Percentiles rank a stretch among this genome's conserved stretches.
These are phyloP conservation scores for Hericium rajendrae DNA, from an alignment of 768 basidiomycete genomes.

Conservation along the genomic window DNA sequence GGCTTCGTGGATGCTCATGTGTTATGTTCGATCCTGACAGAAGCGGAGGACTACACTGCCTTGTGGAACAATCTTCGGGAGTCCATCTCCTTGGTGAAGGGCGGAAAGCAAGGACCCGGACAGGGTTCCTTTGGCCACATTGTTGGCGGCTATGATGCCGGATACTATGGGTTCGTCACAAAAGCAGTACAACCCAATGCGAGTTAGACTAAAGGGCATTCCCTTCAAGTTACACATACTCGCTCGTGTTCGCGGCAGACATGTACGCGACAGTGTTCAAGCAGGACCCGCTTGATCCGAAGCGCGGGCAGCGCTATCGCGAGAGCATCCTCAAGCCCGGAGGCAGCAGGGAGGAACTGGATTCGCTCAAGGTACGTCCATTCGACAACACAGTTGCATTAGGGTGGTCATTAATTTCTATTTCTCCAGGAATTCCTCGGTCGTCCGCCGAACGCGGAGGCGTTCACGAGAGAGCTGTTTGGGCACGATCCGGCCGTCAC, in stretches of 20 bases:
- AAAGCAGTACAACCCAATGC: not conserved
- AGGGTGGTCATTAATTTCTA: not conserved
- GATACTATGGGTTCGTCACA: slow-evolving; percentile 56
- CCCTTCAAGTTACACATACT: slow-evolving; percentile 48
- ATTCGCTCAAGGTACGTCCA: slow-evolving; percentile 56
- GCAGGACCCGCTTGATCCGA: slow-evolving; percentile 61
- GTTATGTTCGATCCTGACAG: slow-evolving; percentile 22
- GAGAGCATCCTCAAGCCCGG: slow-evolving; percentile 67
- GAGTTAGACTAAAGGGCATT: not conserved
- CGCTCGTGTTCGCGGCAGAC: slow-evolving; percentile 51
- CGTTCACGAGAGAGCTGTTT: slow-evolving; percentile 13
- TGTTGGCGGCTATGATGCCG: slow-evolving; percentile 60
- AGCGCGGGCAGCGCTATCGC: slow-evolving; percentile 58
- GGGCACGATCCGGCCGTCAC: not conserved
- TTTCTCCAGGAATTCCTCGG: slow-evolving; percentile 12
- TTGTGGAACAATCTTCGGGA: slow-evolving; percentile 73
- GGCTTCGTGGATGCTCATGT: not conserved
- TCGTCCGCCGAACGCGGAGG: slow-evolving; percentile 11
- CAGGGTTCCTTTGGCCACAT: slow-evolving; percentile 75
- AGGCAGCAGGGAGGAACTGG: slow-evolving; percentile 71
- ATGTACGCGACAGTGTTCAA: slow-evolving; percentile 75
- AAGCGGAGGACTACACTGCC: slow-evolving; percentile 60
- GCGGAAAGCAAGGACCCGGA: slow-evolving; percentile 49
- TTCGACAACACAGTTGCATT: not conserved
- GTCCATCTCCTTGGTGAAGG: slow-evolving; percentile 59